Conservation (phyloP, 2,329 filamentous ascomycete species). For the Claviceps africana region DNA sequence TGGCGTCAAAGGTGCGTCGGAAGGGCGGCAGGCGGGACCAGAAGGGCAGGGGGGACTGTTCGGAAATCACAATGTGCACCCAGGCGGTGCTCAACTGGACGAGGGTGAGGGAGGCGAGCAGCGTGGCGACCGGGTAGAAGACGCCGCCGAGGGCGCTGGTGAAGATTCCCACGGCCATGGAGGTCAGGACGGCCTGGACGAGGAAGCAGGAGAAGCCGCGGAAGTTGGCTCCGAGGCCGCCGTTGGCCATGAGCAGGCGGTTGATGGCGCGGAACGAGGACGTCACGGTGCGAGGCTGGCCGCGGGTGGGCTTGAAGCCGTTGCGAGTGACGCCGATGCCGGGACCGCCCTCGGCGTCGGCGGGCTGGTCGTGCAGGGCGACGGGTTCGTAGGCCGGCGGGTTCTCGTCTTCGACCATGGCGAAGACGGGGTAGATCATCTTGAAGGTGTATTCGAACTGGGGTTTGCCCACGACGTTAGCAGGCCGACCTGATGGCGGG, state of each 20-base stretch:
- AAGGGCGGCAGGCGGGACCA: constrained; percentile 56
- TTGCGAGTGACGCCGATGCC: constrained; percentile 12
- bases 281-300: constrained; percentile 28
- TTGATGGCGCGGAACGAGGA: constrained; percentile 36
- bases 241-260: constrained; percentile 44
- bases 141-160: constrained; percentile 27
- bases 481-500: not conserved
- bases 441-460: constrained; percentile 38
- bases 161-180: constrained; percentile 30
- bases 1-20: constrained; percentile 49
- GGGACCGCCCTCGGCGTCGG: constrained; percentile 18
- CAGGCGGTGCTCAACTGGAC: constrained; percentile 61
- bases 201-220: constrained; percentile 48
- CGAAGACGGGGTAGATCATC: constrained; percentile 37
- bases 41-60: constrained; percentile 48
- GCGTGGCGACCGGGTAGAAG: constrained; percentile 27
- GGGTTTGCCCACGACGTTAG: not conserved
- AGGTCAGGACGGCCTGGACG: constrained; percentile 21
- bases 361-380: constrained; percentile 24
- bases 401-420: constrained; percentile 44
- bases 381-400: constrained; percentile 41
- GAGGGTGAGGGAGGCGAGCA: constrained; percentile 45
- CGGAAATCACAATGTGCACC: constrained; percentile 75
- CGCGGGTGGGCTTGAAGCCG: constrained; percentile 20
- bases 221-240: constrained; percentile 52